Percentiles rank a stretch among this genome's conserved stretches.
These are phyloP conservation scores for Schizochytrium sp. DNA, from an alignment of 108 stramenopile genomes.

Conservation along the genomic window DNA sequence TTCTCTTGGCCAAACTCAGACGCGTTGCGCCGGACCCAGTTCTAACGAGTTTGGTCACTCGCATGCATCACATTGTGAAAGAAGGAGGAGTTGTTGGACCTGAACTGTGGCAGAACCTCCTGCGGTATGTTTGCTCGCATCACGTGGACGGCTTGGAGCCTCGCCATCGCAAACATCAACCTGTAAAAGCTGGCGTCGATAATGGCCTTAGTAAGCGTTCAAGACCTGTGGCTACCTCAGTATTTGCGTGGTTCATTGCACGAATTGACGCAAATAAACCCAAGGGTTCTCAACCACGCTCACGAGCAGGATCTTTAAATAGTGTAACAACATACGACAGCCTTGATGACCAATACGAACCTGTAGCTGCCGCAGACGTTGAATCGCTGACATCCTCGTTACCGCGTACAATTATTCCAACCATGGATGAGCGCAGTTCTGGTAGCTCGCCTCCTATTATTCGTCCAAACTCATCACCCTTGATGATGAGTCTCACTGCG, in stretches of 20 bases:
- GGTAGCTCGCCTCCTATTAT: background rate
- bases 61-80: background rate
- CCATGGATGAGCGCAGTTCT: background rate
- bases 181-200: background rate
- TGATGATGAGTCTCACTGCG: too few relatives aligned
- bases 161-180: background rate
- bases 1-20: background rate
- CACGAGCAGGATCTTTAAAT: background rate
- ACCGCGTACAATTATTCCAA: background rate
- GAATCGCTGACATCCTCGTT: background rate
- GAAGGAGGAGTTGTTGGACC: conserved; percentile 5
- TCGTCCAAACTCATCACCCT: too few relatives aligned
- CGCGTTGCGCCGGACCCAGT: conserved; percentile 27
- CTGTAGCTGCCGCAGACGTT: background rate
- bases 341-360: background rate
- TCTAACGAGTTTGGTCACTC: background rate
- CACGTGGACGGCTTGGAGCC: conserved; percentile 53
- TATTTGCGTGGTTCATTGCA: conserved; percentile 2
- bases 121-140: background rate
- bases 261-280: background rate
- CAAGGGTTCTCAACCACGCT: background rate
- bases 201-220: conserved; percentile 10
- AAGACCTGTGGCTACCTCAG: background rate
- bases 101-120: conserved; percentile 27
- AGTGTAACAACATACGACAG: background rate